Conservation (phyloP, 257 asterid species). For the Plantago ovata region DNA sequence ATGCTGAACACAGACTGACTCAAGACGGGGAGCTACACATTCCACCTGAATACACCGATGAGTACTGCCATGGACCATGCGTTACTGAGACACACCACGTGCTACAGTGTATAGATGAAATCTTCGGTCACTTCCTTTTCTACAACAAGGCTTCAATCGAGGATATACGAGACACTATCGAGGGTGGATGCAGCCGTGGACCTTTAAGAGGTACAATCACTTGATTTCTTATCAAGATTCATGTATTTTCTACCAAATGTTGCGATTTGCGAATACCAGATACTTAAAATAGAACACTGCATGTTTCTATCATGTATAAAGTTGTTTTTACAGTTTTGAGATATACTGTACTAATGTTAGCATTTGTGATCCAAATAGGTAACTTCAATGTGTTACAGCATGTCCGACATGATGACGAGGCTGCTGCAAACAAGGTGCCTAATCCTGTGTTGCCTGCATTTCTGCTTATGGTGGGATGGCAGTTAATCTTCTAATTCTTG, state of each 20-base stretch:
- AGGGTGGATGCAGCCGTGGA: constrained; percentile 68
- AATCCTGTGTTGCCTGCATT: constrained; percentile 25
- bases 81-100: constrained; percentile 56
- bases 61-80: constrained; percentile 75
- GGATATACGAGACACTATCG: constrained; percentile 47
- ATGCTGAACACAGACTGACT: constrained; percentile 53
- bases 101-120: constrained; percentile 47
- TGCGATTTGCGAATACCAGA: too few species aligned
- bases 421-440: constrained; percentile 23
- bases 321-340: neutral
- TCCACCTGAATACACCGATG: constrained; percentile 47
- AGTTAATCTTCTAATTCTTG: constrained; percentile 21
- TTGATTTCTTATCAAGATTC: neutral
- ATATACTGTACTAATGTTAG: neutral
- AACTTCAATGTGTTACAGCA: constrained; percentile 58
- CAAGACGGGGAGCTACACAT: constrained; percentile 61
- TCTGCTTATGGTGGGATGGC: constrained; percentile 23
- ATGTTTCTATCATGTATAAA: neutral
- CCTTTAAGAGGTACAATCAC: constrained; percentile 49
- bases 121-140: constrained; percentile 41
- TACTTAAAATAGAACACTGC: too few species aligned
- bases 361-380: constrained; percentile 35
- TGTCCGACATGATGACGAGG: constrained; percentile 35
- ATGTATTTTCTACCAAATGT: neutral
- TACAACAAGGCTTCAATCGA: constrained; percentile 50